phyloP scores from a whole-genome alignment of 2,329 filamentous ascomycete species.

The Xylaria sp. region DNA sequence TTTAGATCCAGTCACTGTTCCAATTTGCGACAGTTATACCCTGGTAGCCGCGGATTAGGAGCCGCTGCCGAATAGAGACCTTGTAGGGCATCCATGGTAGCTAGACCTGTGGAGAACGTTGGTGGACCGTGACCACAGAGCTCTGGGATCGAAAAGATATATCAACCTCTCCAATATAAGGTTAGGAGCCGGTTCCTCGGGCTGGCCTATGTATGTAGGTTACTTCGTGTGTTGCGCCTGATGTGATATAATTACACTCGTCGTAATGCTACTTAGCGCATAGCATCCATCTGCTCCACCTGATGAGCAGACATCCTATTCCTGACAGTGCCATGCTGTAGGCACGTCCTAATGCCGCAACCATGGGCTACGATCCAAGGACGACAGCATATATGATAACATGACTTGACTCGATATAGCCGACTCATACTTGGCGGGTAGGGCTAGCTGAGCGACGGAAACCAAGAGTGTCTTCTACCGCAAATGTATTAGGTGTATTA shows the following conservation, averaged over 20 bases:
- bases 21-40: background rate
- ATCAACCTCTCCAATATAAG: background rate
- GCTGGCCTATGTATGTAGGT: background rate
- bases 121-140: background rate
- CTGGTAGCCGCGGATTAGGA: background rate
- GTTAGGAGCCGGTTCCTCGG: background rate
- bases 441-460: background rate
- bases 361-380: background rate
- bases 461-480: background rate
- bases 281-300: background rate
- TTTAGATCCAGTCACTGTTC: background rate
- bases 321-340: too few relatives aligned
- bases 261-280: background rate
- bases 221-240: background rate
- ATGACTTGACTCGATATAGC: background rate
- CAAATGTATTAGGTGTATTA: background rate
- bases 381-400: background rate
- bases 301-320: background rate
- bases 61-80: background rate
- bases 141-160: background rate
- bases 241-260: too few relatives aligned
- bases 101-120: background rate
- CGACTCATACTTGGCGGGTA: background rate
- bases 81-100: background rate
- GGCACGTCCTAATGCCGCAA: background rate